Evolutionary conservation across 2,329 filamentous ascomycete genomes (phyloP).

Genomic region (Sclerotinia trifoliorum): DNA sequence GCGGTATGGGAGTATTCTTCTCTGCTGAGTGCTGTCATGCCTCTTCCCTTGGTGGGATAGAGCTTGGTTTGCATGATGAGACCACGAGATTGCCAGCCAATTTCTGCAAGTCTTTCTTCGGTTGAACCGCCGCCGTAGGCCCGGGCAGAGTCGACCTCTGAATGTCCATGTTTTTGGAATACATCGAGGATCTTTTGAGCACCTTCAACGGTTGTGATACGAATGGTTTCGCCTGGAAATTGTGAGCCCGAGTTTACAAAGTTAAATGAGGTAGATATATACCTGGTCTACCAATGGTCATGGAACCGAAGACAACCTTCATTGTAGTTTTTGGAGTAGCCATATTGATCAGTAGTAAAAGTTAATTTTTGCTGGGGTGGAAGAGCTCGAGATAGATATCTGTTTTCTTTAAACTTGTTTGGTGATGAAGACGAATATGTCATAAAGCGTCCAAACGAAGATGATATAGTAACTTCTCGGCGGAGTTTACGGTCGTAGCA

Average conservation of each 20-base stretch:
- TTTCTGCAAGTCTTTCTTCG: slow-evolving; percentile 59
- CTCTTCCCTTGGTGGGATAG: slow-evolving; percentile 25
- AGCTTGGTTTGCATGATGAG: slow-evolving; percentile 61
- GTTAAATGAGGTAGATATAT: neutral
- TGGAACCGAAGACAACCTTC: slow-evolving; percentile 30
- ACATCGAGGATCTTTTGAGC: slow-evolving; percentile 53
- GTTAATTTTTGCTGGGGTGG: neutral
- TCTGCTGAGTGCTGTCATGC: neutral
- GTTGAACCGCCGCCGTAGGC: slow-evolving; percentile 63
- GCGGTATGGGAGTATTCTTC: slow-evolving; percentile 46
- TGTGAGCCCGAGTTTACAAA: neutral
- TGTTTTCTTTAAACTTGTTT: neutral
- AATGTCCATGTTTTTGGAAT: slow-evolving; percentile 64
- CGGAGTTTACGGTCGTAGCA: slow-evolving; percentile 4
- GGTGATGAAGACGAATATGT: neutral
- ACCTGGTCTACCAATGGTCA: slow-evolving; percentile 29
- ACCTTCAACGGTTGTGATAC: neutral
- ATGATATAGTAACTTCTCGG: neutral
- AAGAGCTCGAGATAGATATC: neutral
- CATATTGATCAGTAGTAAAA: neutral
- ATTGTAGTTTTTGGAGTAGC: neutral
- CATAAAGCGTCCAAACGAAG: neutral
- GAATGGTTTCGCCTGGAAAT: neutral
- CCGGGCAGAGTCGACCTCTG: slow-evolving; percentile 68
- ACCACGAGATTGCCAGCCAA: slow-evolving; percentile 62